These are phyloP conservation scores for Pyrrhoderma lamaoense DNA, from an alignment of 1,284 basidiomycete genomes.

Conservation along the genomic window DNA sequence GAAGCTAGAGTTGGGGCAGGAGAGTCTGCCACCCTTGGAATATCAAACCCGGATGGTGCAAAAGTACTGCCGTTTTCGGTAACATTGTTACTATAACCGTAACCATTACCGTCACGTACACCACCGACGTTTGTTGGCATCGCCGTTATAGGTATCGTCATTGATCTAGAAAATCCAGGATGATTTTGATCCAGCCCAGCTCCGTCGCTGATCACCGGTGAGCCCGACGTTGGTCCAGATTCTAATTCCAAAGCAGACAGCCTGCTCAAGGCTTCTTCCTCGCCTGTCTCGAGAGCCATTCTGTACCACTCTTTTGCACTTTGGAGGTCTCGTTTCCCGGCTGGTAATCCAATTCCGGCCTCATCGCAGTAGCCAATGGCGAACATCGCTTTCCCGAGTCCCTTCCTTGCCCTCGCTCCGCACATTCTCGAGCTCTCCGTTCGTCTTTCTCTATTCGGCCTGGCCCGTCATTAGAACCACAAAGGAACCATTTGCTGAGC, in stretches of 20 bases:
- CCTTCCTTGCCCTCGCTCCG: conserved; percentile 47
- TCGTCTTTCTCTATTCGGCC: conserved; percentile 70
- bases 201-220: conserved; percentile 72
- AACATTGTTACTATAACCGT: too few relatives aligned
- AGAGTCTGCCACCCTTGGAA: too few relatives aligned
- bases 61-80: too few relatives aligned
- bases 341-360: conserved; percentile 64
- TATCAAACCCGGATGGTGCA: too few relatives aligned
- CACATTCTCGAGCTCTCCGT: conserved; percentile 59
- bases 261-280: conserved; percentile 71
- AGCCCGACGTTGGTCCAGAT: conserved; percentile 64
- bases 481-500: conserved; percentile 91
- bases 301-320: conserved; percentile 67
- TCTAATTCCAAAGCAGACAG: conserved; percentile 61
- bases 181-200: conserved; percentile 67
- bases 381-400: conserved; percentile 47
- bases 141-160: too few relatives aligned
- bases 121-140: too few relatives aligned
- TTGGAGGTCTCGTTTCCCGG: conserved; percentile 41
- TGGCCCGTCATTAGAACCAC: conserved; percentile 71
- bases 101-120: too few relatives aligned
- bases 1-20: too few relatives aligned
- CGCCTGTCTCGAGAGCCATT: conserved; percentile 72
- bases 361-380: conserved; percentile 93
- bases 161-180: too few relatives aligned